Conservation (phyloP, 306 rosid species). For the Prosopis cineraria region DNA sequence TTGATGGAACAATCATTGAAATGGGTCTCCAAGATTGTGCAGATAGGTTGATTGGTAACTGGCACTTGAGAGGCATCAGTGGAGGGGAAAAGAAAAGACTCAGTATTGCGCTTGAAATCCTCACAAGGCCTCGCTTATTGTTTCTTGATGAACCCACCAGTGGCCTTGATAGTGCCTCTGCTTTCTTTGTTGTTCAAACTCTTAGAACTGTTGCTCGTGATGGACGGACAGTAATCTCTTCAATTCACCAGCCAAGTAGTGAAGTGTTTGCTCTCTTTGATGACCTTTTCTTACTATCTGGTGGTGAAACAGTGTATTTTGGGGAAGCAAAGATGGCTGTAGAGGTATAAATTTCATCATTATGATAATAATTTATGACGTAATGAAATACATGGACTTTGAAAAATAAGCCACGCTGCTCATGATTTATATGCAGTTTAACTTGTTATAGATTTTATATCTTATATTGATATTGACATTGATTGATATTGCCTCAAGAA, state of each 20-base stretch:
- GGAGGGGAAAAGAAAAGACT: conserved; percentile 90
- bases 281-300: conserved; percentile 76
- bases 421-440: neutral
- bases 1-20: conserved; percentile 77
- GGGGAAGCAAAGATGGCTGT: conserved; percentile 83
- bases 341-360: conserved; percentile 45
- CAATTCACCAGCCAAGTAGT: conserved; percentile 86
- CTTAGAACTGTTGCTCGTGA: conserved; percentile 77
- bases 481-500: neutral
- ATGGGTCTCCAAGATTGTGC: conserved; percentile 93
- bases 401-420: neutral
- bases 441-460: neutral
- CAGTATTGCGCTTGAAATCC: conserved; percentile 86
- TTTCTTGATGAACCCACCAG: conserved; percentile 92
- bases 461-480: neutral
- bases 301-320: conserved; percentile 82
- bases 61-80: conserved; percentile 85
- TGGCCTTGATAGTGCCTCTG: conserved; percentile 88
- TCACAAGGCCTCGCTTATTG: conserved; percentile 70
- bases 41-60: conserved; percentile 69
- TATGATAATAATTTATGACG: neutral
- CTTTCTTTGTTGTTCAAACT: conserved; percentile 81
- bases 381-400: neutral
- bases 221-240: conserved; percentile 79
- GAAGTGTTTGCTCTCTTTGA: conserved; percentile 91